Base-by-base conservation (phyloP, 2,329 filamentous ascomycete species). In the Claviceps cyperi region DNA sequence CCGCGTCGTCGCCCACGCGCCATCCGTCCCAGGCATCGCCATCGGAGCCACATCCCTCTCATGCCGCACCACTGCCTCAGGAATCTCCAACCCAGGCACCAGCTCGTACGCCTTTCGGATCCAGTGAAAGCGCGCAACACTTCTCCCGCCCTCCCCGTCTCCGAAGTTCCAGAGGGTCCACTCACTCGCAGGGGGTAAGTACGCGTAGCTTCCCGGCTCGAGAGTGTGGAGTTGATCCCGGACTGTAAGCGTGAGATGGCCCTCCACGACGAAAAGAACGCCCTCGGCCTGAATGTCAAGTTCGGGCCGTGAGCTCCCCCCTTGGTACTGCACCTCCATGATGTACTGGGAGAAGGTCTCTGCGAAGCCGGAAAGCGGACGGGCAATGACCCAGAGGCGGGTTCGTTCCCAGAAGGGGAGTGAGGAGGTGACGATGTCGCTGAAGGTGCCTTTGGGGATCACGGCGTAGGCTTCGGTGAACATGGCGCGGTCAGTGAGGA, bases 311-410 rank as follows among this genome's bases (percentile, higher is more conserved):
- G 48, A 41, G 41, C 50, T 51, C 19, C 50, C 50, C 3, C 50
- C 50, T 2, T 14, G n/a, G 7, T 41, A 28, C 43, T 38, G 41
- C 7, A 51, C 50, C 21, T 51, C 50, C 50, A 51, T 51, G 50
- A 51, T 49, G 43, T 51, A 51, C 36, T 51, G 50, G 40, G 50
- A 51, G 17, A 51, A 51, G 19, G 50, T 51, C 37, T 51, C 50
- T 4, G 50, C 46, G 7, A 51, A 51, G 46, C 50, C 50, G 22
- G 50, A 48, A 9, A 51, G 37, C 36, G 50, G 50, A 9, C 50
- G 50, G 17, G 50, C 50, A 11, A 51, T 46, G 15, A 51, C 50
- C 50, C 50, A 51, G 22, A 51, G 46, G 14, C 50, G 46, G 19
- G 50, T 51, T 19, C 21, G 15, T 5, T 48, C 43, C 50, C 50